These are phyloP conservation scores for Solanum aculeatissimum DNA, from an alignment of 305 asterid species.

Conservation along the genomic window DNA sequence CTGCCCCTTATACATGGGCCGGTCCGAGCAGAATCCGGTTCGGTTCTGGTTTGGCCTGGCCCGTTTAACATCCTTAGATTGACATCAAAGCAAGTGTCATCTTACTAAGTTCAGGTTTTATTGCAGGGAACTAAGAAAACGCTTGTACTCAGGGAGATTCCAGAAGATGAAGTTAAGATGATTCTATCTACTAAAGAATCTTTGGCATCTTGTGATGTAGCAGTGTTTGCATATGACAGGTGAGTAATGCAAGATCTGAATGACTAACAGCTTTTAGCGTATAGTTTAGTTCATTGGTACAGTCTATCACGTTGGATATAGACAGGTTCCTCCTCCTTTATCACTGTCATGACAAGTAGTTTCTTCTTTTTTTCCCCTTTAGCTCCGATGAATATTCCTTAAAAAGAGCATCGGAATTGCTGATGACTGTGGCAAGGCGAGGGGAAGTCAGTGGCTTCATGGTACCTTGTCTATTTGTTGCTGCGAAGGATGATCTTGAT, in stretches of 20 bases:
- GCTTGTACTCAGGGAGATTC: conserved; percentile 82
- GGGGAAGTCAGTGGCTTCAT: conserved; percentile 71
- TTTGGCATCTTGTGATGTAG: conserved; percentile 82
- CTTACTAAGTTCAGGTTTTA: background rate
- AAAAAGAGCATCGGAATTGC: conserved; percentile 71
- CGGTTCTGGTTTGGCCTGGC: background rate
- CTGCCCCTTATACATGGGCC: background rate
- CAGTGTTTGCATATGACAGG: conserved; percentile 93
- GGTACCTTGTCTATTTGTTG: conserved; percentile 86
- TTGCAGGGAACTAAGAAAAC: conserved; percentile 75
- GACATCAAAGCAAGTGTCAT: background rate
- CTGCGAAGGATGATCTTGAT: conserved; percentile 74
- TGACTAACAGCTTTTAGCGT: background rate
- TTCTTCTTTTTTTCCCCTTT: background rate
- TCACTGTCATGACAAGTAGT: background rate
- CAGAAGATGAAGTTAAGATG: conserved; percentile 67
- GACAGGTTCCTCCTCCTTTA: background rate
- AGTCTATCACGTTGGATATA: background rate
- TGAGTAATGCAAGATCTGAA: conserved; percentile 9
- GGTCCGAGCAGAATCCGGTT: background rate
- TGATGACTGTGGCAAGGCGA: conserved; percentile 54
- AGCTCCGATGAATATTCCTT: conserved; percentile 83
- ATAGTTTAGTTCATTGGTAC: background rate
- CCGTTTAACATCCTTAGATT: background rate
- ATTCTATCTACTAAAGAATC: conserved; percentile 61